A percentile compares a stretch with the other conserved stretches of the same genome.
These are phyloP conservation scores for Stagonosporopsis chrysanthemi DNA, from an alignment of 2,329 filamentous ascomycete genomes.

Conservation along the genomic window DNA sequence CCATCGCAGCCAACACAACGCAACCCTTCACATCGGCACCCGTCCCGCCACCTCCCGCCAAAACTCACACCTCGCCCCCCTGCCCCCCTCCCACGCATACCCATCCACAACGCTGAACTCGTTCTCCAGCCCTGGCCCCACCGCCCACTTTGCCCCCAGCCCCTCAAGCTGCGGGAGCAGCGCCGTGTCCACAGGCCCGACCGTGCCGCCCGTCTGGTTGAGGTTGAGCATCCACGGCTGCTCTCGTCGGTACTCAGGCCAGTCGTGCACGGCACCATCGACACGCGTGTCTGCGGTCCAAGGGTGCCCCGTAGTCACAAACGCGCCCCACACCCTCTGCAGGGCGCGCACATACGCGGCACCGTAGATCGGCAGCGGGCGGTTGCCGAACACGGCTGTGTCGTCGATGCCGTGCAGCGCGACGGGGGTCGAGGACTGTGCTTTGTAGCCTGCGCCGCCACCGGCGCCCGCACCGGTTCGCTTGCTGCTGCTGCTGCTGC, in stretches of 20 bases:
- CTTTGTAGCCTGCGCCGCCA: not conserved
- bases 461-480: too few species aligned
- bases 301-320: not conserved
- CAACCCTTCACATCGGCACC: not conserved
- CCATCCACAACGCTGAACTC: slow-evolving; percentile 30
- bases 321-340: slow-evolving; percentile 1
- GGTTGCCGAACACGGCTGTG: not conserved
- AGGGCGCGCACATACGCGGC: not conserved
- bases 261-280: not conserved
- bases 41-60: slow-evolving; percentile 24
- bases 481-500: too few species aligned
- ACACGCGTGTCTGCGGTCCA: not conserved
- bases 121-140: slow-evolving; percentile 24
- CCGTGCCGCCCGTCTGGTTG: slow-evolving; percentile 32
- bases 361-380: not conserved
- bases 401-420: not conserved
- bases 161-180: not conserved
- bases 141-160: not conserved
- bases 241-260: not conserved
- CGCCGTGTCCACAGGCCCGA: not conserved
- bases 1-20: not conserved
- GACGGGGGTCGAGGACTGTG: not conserved
- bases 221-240: slow-evolving; percentile 1
- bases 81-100: slow-evolving; percentile 32
- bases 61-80: slow-evolving; percentile 33